phyloP scores from a whole-genome alignment of 352 stramenopile species.

The Phytophthora ohioensis region DNA sequence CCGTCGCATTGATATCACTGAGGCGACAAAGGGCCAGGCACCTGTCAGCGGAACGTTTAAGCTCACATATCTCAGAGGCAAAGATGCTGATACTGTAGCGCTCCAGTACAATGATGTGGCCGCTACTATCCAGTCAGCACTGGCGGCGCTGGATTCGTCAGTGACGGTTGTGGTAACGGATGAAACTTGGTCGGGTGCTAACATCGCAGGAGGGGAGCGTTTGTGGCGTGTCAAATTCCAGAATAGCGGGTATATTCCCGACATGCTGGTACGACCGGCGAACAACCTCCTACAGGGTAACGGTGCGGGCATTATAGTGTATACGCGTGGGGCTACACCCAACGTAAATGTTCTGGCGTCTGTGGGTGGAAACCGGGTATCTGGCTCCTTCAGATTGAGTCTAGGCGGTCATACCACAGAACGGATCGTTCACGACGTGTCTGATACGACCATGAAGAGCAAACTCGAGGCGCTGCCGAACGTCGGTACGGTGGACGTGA shows the following conservation, averaged over 20 bases:
- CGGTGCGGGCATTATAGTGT: slow-evolving; percentile 83
- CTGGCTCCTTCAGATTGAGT: slow-evolving; percentile 88
- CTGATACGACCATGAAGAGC: slow-evolving; percentile 92
- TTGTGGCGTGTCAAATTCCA: slow-evolving; percentile 94
- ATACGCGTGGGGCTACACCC: slow-evolving; percentile 64
- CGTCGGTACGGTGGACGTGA: slow-evolving; percentile 91
- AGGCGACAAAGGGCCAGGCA: slow-evolving; percentile 86
- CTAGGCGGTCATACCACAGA: slow-evolving; percentile 91
- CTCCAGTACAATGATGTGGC: slow-evolving; percentile 67
- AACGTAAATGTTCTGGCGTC: slow-evolving; percentile 52
- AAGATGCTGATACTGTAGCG: slow-evolving; percentile 77
- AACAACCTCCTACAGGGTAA: slow-evolving; percentile 91
- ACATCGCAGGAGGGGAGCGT: slow-evolving; percentile 51
- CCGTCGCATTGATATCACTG: slow-evolving; percentile 85
- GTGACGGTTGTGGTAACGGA: slow-evolving; percentile 81
- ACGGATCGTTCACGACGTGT: slow-evolving; percentile 92
- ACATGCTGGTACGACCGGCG: slow-evolving; percentile 73
- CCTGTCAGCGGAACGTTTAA: slow-evolving; percentile 91
- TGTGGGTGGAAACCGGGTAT: slow-evolving; percentile 89
- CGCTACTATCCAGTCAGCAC: slow-evolving; percentile 65
- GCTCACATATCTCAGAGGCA: slow-evolving; percentile 84
- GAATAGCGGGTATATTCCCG: slow-evolving; percentile 92
- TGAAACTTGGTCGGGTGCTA: slow-evolving; percentile 46
- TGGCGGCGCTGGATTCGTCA: slow-evolving; percentile 87
- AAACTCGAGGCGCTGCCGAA: slow-evolving; percentile 94